A percentile compares a stretch with the other conserved stretches of the same genome.
These are phyloP conservation scores for Allium sativum DNA, from an alignment of 106 monocot species.

Conservation along the genomic window DNA sequence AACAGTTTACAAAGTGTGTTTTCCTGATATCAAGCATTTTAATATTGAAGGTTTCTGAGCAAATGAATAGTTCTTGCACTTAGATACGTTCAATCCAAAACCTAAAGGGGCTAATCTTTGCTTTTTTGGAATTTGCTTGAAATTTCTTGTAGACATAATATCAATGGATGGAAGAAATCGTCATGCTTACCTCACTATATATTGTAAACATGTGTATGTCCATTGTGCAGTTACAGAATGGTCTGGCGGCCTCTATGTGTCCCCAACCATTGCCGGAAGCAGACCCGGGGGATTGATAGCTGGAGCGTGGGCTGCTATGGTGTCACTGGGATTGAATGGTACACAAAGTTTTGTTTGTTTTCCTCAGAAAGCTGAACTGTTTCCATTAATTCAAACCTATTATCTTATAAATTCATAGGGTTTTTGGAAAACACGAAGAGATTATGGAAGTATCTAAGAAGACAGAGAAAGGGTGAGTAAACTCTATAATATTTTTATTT, in stretches of 20 bases:
- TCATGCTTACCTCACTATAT: not conserved
- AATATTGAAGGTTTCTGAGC: no score
- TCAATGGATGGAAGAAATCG: slow-evolving; percentile 2
- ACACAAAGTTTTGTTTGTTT: slow-evolving; percentile 3
- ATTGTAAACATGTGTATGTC: not conserved
- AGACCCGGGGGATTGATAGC: slow-evolving; percentile 95
- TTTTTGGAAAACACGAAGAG: slow-evolving; percentile 81
- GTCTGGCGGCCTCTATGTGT: slow-evolving; percentile 98
- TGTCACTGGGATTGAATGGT: slow-evolving; percentile 87
- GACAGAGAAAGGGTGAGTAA: slow-evolving; percentile 69
- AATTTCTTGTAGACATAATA: not conserved
- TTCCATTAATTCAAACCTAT: no score
- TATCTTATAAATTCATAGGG: slow-evolving; percentile 27
- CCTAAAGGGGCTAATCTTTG: no score
- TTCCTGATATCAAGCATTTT: no score
- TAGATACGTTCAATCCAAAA: no score
- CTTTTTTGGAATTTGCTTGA: not conserved
- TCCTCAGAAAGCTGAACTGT: not conserved
- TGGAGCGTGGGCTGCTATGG: slow-evolving; percentile 97
- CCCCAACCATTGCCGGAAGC: slow-evolving; percentile 92
- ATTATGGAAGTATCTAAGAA: slow-evolving; percentile 89
- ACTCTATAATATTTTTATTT: not conserved
- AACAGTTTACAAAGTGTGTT: no score
- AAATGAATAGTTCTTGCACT: no score
- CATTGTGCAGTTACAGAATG: slow-evolving; percentile 78